These are phyloP conservation scores for Pistacia integerrima DNA, from an alignment of 345 rosid genomes.

Conservation along the genomic window DNA sequence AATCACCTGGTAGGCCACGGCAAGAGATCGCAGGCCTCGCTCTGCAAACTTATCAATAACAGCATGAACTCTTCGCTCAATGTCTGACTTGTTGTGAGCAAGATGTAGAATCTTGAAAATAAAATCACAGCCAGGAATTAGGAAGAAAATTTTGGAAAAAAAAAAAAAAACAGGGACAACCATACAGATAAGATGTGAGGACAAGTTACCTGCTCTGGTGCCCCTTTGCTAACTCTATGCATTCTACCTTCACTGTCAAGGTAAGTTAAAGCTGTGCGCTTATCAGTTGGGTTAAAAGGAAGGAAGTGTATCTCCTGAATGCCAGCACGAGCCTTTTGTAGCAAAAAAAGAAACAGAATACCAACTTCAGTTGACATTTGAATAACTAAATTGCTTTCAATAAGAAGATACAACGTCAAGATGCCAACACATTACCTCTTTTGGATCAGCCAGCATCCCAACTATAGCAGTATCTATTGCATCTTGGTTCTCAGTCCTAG, in stretches of 20 bases:
- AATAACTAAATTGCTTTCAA: not conserved
- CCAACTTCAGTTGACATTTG: not conserved
- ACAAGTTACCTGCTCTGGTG: constrained; percentile 89
- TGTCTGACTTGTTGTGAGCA: constrained; percentile 82
- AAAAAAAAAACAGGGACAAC: not conserved
- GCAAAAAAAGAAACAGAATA: constrained; percentile 10
- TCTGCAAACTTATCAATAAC: constrained; percentile 97
- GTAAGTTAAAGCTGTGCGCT: constrained; percentile 93
- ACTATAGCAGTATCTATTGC: constrained; percentile 97
- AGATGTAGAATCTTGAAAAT: constrained; percentile 75
- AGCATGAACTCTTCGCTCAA: constrained; percentile 90
- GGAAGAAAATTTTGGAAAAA: constrained; percentile 1
- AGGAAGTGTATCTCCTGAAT: constrained; percentile 92
- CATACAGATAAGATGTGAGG: not conserved
- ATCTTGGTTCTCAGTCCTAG: constrained; percentile 92
- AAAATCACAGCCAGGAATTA: constrained; percentile 24
- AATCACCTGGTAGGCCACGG: constrained; percentile 91
- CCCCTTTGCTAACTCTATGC: constrained; percentile 99
- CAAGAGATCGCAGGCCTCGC: constrained; percentile 94
- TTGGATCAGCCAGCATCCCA: constrained; percentile 97
- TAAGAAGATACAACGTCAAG: not conserved
- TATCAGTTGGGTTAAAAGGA: constrained; percentile 97
- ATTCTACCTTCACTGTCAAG: constrained; percentile 73
- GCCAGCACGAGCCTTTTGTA: constrained; percentile 89
- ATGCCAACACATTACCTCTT: constrained; percentile 57